Percentiles rank a stretch among this genome's conserved stretches.
phyloP scores from a whole-genome alignment of 805 yeast species.

The Ogataea parapolymorpha region DNA sequence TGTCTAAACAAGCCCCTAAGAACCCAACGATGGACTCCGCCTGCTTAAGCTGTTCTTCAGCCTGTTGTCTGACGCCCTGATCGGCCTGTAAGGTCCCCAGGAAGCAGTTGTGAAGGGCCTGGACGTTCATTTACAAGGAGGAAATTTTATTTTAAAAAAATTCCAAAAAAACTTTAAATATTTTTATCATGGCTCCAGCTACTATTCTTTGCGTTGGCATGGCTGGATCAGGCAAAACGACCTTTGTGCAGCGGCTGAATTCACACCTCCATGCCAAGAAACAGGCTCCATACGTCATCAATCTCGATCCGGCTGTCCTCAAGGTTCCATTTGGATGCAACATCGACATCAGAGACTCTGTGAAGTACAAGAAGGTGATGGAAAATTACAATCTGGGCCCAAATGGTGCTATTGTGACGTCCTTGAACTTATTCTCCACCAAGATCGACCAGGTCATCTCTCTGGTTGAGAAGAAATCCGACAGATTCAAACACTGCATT shows the following conservation, averaged over 20 bases:
- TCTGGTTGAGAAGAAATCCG: conserved; percentile 74
- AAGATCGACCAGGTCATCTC: conserved; percentile 93
- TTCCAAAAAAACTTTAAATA: background rate
- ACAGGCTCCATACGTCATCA: conserved; percentile 84
- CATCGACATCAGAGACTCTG: conserved; percentile 94
- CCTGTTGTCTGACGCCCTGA: conserved; percentile 55
- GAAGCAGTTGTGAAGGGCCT: conserved; percentile 68
- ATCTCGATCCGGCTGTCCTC: conserved; percentile 93
- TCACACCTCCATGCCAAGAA: conserved; percentile 76
- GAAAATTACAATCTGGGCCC: conserved; percentile 94
- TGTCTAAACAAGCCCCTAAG: conserved; percentile 77
- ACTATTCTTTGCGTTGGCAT: conserved; percentile 40
- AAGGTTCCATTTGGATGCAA: conserved; percentile 93
- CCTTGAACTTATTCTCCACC: conserved; percentile 86
- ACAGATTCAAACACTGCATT: conserved; percentile 61
- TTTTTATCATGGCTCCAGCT: conserved; percentile 31
- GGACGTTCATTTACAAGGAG: conserved; percentile 57
- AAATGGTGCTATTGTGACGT: conserved; percentile 96
- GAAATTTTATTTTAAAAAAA: conserved; percentile 1
- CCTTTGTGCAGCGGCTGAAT: conserved; percentile 93
- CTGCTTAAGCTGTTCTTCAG: conserved; percentile 63
- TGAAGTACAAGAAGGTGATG: conserved; percentile 95
- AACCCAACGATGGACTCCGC: conserved; percentile 67
- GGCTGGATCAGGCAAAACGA: conserved; percentile 89
- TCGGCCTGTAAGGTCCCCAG: conserved; percentile 74